Percentiles rank a stretch among this genome's conserved stretches.
These are phyloP conservation scores for Hanseniaspora opuntiae DNA, from an alignment of 805 yeast genomes.

Conservation along the genomic window DNA sequence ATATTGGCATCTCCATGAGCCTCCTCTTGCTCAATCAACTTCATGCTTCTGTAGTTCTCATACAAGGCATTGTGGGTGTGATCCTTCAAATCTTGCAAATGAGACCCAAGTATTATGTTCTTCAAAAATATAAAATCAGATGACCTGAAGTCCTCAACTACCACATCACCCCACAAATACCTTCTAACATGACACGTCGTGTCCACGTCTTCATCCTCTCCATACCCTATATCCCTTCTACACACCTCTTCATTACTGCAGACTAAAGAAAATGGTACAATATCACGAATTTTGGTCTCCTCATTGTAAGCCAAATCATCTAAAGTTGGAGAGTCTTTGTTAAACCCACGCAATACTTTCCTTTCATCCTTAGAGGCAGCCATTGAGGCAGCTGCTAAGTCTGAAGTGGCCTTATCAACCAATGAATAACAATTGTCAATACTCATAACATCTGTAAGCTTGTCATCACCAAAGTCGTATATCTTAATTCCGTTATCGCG, in stretches of 20 bases:
- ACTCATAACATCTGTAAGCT: conserved; percentile 18
- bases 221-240: conserved; percentile 22
- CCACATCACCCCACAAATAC: conserved; percentile 59
- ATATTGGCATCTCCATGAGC: neutral
- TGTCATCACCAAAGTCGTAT: conserved; percentile 60
- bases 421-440: conserved; percentile 20
- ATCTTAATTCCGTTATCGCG: conserved; percentile 44
- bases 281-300: conserved; percentile 29
- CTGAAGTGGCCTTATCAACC: neutral
- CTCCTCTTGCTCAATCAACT: conserved; percentile 29
- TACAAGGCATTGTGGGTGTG: conserved; percentile 61
- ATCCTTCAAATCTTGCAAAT: conserved; percentile 71
- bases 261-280: conserved; percentile 52
- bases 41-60: conserved; percentile 66
- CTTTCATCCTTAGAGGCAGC: neutral
- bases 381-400: neutral
- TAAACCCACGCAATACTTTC: conserved; percentile 17
- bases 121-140: conserved; percentile 62
- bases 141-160: conserved; percentile 41
- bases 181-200: conserved; percentile 34
- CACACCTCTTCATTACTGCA: conserved; percentile 35
- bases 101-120: conserved; percentile 61
- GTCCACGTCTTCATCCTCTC: conserved; percentile 13
- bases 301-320: conserved; percentile 18
- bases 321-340: conserved; percentile 7